A percentile compares a stretch with the other conserved stretches of the same genome.
Conservation (phyloP, 768 basidiomycete species). For the Phlebiopsis gigantea region DNA sequence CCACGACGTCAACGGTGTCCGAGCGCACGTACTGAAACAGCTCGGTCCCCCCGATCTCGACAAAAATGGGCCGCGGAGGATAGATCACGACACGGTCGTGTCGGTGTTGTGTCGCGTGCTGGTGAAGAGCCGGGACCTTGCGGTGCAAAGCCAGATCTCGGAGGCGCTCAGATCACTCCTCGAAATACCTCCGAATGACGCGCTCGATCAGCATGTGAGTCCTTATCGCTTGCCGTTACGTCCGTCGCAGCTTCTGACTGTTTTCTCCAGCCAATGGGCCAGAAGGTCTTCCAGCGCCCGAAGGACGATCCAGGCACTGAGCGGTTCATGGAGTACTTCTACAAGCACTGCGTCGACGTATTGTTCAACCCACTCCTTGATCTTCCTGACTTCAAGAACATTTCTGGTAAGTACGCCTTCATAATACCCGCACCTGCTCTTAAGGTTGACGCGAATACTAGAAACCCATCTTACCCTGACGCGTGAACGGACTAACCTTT, state of each 20-base stretch:
- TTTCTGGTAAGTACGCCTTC: conserved; percentile 33
- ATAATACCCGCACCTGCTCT: conserved; percentile 22
- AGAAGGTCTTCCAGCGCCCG: conserved; percentile 46
- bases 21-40: conserved; percentile 82
- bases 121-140: conserved; percentile 75
- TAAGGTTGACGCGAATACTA: conserved; percentile 25
- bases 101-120: conserved; percentile 73
- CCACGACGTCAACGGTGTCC: conserved; percentile 84
- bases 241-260: neutral
- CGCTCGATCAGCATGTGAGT: conserved; percentile 18
- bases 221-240: neutral
- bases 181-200: conserved; percentile 51
- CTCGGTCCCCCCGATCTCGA: conserved; percentile 58
- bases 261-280: conserved; percentile 24
- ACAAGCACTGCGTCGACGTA: conserved; percentile 74
- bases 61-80: conserved; percentile 49
- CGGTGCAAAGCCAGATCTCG: conserved; percentile 85
- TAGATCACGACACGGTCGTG: conserved; percentile 69
- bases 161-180: conserved; percentile 82
- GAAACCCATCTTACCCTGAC: conserved; percentile 52
- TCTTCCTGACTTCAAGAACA: conserved; percentile 61
- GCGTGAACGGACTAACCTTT: conserved; percentile 77
- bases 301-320: conserved; percentile 87
- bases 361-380: conserved; percentile 76
- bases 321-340: conserved; percentile 90